These are phyloP conservation scores for Sporisorium sorghi DNA, from an alignment of 1,284 basidiomycete species.

Conservation along the genomic window DNA sequence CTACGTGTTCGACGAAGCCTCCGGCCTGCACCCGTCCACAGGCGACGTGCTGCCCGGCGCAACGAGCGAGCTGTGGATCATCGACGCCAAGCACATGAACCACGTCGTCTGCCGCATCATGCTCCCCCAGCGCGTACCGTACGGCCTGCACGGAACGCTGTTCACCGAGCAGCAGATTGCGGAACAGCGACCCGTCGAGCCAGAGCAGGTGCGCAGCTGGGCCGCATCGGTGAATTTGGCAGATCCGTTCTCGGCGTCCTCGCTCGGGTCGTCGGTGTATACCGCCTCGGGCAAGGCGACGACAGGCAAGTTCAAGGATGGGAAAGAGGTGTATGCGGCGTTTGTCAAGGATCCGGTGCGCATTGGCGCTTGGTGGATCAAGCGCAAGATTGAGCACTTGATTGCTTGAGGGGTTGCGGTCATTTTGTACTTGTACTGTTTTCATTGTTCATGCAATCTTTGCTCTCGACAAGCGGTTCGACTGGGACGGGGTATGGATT, in stretches of 20 bases:
- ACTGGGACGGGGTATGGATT: background rate
- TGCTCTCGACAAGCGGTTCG: background rate
- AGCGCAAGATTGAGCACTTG: slow-evolving; percentile 41
- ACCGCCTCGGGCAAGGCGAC: slow-evolving; percentile 27
- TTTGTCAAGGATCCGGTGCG: slow-evolving; percentile 39
- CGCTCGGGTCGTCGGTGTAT: slow-evolving; percentile 14
- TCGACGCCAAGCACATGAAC: slow-evolving; percentile 71
- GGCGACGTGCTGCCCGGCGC: slow-evolving; percentile 69
- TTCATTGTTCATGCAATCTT: slow-evolving; percentile 4
- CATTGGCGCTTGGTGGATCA: slow-evolving; percentile 49
- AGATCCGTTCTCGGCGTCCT: slow-evolving; percentile 35
- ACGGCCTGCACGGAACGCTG: slow-evolving; percentile 69
- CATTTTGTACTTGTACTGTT: background rate
- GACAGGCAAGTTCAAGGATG: slow-evolving; percentile 21
- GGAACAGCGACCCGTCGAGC: slow-evolving; percentile 50
- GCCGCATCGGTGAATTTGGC: slow-evolving; percentile 34
- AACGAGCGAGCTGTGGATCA: slow-evolving; percentile 71
- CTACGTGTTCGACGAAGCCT: slow-evolving; percentile 72
- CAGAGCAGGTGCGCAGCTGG: slow-evolving; percentile 40
- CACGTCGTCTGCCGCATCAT: slow-evolving; percentile 71
- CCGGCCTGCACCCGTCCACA: slow-evolving; percentile 64
- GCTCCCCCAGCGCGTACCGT: slow-evolving; percentile 71
- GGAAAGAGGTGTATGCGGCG: slow-evolving; percentile 30
- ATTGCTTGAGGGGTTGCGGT: slow-evolving; percentile 33
- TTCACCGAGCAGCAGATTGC: slow-evolving; percentile 65